phyloP scores from a whole-genome alignment of 2,329 filamentous ascomycete species.

The Dactylonectria estremocensis region DNA sequence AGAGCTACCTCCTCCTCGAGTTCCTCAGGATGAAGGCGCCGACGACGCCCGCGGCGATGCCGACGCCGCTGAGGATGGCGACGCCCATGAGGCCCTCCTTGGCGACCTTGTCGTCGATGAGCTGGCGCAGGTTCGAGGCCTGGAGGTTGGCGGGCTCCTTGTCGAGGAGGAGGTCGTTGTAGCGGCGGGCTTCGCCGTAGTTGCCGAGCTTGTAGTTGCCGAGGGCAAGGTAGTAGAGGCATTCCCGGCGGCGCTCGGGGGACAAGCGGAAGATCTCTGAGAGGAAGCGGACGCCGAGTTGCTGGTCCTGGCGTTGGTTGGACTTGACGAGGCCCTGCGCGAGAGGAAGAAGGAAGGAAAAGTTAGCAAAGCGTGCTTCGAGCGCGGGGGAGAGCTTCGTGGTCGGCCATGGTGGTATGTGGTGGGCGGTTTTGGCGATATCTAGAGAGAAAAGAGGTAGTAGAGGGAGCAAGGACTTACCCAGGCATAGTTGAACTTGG shows the following conservation, averaged over 20 bases:
- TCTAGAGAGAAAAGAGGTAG: background rate
- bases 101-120: conserved; percentile 97
- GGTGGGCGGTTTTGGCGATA: background rate
- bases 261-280: conserved; percentile 97
- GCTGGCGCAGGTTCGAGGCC: conserved; percentile 84
- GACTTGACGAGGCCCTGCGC: conserved; percentile 94
- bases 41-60: conserved; percentile 92
- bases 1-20: conserved; percentile 69
- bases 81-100: conserved; percentile 95
- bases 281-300: conserved; percentile 92
- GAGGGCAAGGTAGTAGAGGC: conserved; percentile 96
- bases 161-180: conserved; percentile 93
- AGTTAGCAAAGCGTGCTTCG: conserved; percentile 14
- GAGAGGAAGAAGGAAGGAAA: background rate
- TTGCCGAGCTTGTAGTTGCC: conserved; percentile 99
- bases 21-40: conserved; percentile 89
- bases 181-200: conserved; percentile 93
- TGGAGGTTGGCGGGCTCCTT: conserved; percentile 94
- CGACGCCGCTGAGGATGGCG: conserved; percentile 93
- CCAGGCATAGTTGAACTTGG: conserved; percentile 99
- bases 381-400: background rate
- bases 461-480: conserved; percentile 64
- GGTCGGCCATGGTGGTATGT: background rate
- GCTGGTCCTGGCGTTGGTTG: conserved; percentile 85
- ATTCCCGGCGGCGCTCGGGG: conserved; percentile 94